Evolutionary conservation across 2,329 filamentous ascomycete genomes (phyloP).

Genomic region (Ophiobolus disseminans): DNA sequence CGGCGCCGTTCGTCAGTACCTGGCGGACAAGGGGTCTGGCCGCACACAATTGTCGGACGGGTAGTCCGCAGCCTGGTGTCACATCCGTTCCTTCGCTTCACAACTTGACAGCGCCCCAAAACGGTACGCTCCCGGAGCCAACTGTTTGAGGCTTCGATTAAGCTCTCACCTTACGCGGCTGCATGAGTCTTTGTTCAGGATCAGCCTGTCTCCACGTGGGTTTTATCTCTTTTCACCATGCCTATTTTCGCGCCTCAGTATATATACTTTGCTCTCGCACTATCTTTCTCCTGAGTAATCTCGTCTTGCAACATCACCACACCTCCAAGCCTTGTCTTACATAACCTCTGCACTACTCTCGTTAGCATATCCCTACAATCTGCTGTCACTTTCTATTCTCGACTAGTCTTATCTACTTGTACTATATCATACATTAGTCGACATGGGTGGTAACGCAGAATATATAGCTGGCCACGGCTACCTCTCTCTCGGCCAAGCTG

Average conservation of each 20-base stretch:
- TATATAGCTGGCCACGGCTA: conserved; percentile 50
- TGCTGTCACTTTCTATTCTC: conserved; percentile 29
- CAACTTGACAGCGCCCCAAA: conserved; percentile 49
- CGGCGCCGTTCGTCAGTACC: conserved; percentile 38
- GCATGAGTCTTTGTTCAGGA: conserved; percentile 45
- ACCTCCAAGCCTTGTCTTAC: too few relatives aligned
- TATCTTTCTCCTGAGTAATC: conserved; percentile 15
- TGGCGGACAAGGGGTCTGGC: conserved; percentile 34
- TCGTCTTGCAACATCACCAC: not conserved
- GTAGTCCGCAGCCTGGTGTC: conserved; percentile 42
- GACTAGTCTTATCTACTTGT: conserved; percentile 31
- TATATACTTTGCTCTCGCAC: conserved; percentile 37
- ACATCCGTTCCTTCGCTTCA: conserved; percentile 47
- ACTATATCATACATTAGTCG: conserved; percentile 33
- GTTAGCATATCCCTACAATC: conserved; percentile 16
- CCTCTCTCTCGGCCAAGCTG: conserved; percentile 67
- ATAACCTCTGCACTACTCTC: conserved; percentile 11
- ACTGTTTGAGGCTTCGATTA: conserved; percentile 49
- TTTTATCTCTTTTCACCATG: conserved; percentile 39
- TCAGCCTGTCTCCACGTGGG: conserved; percentile 47
- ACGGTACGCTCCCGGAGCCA: conserved; percentile 48
- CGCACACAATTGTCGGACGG: conserved; percentile 37
- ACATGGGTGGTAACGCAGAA: conserved; percentile 53
- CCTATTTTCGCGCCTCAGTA: conserved; percentile 38
- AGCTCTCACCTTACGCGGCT: conserved; percentile 42